Evolutionary conservation across 164 flowering plant species (phyloP).

Genomic region (Buxus sempervirens): DNA sequence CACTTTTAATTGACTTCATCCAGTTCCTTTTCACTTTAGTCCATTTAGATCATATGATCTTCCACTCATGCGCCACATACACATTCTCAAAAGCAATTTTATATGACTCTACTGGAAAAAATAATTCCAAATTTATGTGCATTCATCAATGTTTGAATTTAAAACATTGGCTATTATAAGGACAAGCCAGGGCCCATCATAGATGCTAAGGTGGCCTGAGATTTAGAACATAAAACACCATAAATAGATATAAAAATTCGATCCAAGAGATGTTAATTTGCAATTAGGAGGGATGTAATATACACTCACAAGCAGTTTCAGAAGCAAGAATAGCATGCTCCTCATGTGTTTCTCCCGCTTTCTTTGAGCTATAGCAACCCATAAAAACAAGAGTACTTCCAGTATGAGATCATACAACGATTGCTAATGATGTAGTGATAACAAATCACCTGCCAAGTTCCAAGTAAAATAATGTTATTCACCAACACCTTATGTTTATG

Average conservation of each 20-base stretch:
- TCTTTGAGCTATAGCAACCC: constrained; percentile 49
- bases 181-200: not conserved
- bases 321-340: constrained; percentile 72
- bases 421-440: not conserved
- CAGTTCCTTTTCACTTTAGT: too few species aligned
- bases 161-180: too few species aligned
- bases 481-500: not conserved
- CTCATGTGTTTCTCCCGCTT: constrained; percentile 36
- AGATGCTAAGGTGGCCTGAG: not conserved
- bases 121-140: too few species aligned
- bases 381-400: constrained; percentile 5
- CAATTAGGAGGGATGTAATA: not conserved
- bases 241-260: too few species aligned
- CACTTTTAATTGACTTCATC: too few species aligned
- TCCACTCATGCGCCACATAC: too few species aligned
- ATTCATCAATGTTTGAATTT: too few species aligned
- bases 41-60: too few species aligned
- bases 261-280: too few species aligned
- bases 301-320: constrained; percentile 45
- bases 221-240: too few species aligned
- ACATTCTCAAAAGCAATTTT: too few species aligned
- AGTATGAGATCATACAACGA: not conserved
- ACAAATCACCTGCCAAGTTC: not conserved
- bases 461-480: not conserved
- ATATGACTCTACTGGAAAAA: too few species aligned